A percentile compares a stretch with the other conserved stretches of the same genome.
Conservation (phyloP, 2,329 filamentous ascomycete species). For the Juglanconis oblonga region DNA sequence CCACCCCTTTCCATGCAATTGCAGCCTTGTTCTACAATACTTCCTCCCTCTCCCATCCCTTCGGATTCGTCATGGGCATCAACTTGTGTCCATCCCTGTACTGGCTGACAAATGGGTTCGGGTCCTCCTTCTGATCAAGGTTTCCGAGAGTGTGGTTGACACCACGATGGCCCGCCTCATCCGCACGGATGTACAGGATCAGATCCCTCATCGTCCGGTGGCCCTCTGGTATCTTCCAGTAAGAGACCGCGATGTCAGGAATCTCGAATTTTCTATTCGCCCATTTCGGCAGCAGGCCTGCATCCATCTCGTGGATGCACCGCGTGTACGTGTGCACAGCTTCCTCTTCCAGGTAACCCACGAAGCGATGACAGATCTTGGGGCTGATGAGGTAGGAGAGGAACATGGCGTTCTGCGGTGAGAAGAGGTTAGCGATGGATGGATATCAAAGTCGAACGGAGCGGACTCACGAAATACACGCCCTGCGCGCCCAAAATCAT, state of each 20-base stretch:
- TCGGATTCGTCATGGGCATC: constrained; percentile 61
- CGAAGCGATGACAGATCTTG: constrained; percentile 87
- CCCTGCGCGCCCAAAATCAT: constrained; percentile 92
- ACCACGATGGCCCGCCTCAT: constrained; percentile 82
- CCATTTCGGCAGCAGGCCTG: constrained; percentile 82
- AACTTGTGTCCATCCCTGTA: constrained; percentile 68
- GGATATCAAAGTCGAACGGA: background rate
- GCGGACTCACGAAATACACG: constrained; percentile 74
- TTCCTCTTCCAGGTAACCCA: constrained; percentile 96
- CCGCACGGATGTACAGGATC: constrained; percentile 73
- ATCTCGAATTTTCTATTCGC: constrained; percentile 64
- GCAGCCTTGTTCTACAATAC: constrained; percentile 37
- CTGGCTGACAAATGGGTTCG: constrained; percentile 85
- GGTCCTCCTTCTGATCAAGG: constrained; percentile 78
- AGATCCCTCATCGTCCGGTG: constrained; percentile 81
- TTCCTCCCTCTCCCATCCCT: constrained; percentile 81
- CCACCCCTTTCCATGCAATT: background rate
- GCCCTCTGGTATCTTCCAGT: constrained; percentile 92
- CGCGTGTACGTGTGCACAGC: constrained; percentile 94
- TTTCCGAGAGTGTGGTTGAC: constrained; percentile 96
- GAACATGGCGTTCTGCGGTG: constrained; percentile 71
- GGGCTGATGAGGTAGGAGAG: constrained; percentile 83
- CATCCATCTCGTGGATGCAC: constrained; percentile 81
- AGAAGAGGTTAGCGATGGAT: background rate
- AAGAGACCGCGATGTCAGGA: constrained; percentile 84